Conservation (phyloP, 1,284 basidiomycete species). For the Testicularia cyperi region DNA sequence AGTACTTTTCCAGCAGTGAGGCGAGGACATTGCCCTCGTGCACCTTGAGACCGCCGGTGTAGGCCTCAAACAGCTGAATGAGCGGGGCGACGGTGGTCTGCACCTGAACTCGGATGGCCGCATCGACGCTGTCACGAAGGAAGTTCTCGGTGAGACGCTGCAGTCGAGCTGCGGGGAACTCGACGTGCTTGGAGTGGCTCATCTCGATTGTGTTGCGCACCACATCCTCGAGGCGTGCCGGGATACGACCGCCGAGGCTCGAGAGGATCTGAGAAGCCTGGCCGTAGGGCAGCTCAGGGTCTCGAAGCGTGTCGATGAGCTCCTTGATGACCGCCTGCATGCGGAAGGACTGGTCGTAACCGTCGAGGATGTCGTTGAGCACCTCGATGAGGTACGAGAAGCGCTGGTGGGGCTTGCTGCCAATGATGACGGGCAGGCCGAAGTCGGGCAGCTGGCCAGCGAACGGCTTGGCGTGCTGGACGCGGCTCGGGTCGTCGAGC, state of each 20-base stretch:
- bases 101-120: constrained; percentile 47
- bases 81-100: constrained; percentile 71
- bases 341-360: constrained; percentile 55
- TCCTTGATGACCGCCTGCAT: constrained; percentile 79
- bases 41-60: constrained; percentile 78
- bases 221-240: constrained; percentile 72
- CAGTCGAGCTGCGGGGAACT: constrained; percentile 81
- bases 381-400: constrained; percentile 75
- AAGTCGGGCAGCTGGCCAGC: constrained; percentile 74
- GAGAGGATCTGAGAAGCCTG: constrained; percentile 83
- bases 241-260: constrained; percentile 88
- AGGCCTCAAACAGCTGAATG: constrained; percentile 77
- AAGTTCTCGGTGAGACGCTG: constrained; percentile 83
- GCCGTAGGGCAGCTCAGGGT: constrained; percentile 85
- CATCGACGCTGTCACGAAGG: constrained; percentile 73
- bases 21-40: constrained; percentile 81
- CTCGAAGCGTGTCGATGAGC: constrained; percentile 74
- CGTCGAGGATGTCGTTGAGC: constrained; percentile 75
- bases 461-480: constrained; percentile 97
- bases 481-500: constrained; percentile 92
- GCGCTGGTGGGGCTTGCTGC: constrained; percentile 87
- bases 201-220: constrained; percentile 78
- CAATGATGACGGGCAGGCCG: constrained; percentile 77
- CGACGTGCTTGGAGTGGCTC: constrained; percentile 70
- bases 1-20: constrained; percentile 73